Base-by-base conservation (phyloP, 148 eudicot genomes). In the Cornus suecica region DNA sequence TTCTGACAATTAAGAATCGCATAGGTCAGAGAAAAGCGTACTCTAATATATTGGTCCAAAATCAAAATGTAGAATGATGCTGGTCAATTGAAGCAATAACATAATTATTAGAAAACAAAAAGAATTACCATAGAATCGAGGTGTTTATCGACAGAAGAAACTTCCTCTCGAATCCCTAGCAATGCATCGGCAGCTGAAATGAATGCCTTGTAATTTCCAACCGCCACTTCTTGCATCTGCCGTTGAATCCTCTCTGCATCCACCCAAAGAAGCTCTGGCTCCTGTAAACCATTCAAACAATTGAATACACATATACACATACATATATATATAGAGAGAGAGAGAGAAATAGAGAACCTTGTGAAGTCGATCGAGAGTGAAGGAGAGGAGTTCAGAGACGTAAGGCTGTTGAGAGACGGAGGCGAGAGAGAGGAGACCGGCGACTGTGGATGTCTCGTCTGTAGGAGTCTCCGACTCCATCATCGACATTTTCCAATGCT, bases 161-260 rank as follows among this genome's bases (percentile, higher is more conserved):
- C 94, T 77, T 95, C 97, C 73, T 88, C 86, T 16, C 90, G 78
- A 63, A 95, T 87, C 14, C 89, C 79, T 76, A 85, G 88, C 87
- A 95, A 81, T 29, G 99, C 99, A 82, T 95, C 99, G 7, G 98
- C 97, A 3, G 97, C 97, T 5, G 97, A 86, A 51, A 93, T 95
- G 83, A 95, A 95, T 8, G 99, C 92, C 20, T 98, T 92, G 80
- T 95, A 94, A 83, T 94, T 94, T 0, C 88, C 80, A 23, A 95
- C 99, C n/a, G 99, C 97, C 74, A 95, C 99, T 78, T 95, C 99
- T 83, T 92, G 97, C 99, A 95, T 95, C 84, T 93, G 99, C 82
- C 98, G 80, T 80, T 82, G 93, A 52, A 94, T 94, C 76, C 98
- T 84, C 90, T 95, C 99, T 15, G 94, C 98, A 74, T 95, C 99